These are phyloP conservation scores for Amaranthus palmeri DNA, from an alignment of 148 eudicot genomes.

Conservation along the genomic window DNA sequence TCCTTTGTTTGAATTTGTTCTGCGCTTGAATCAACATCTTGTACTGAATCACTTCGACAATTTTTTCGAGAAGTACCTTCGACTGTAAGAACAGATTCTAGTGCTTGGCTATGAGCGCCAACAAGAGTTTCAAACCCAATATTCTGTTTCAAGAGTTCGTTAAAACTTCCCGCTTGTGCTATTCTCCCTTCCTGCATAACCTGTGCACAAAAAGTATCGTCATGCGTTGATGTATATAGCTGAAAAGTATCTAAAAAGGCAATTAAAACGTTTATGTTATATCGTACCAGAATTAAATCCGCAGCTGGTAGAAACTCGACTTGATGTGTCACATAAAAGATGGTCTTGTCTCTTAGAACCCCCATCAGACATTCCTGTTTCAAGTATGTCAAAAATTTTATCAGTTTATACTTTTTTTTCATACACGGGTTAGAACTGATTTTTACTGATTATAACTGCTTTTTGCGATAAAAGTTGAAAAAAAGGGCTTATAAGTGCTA, in stretches of 20 bases:
- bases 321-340: conserved; percentile 89
- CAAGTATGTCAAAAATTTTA: no score
- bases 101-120: conserved; percentile 90
- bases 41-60: conserved; percentile 29
- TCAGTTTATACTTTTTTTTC: no score
- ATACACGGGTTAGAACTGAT: no score
- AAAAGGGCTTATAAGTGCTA: conserved; percentile 8
- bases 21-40: conserved; percentile 29
- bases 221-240: background rate
- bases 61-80: conserved; percentile 47
- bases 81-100: conserved; percentile 68
- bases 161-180: conserved; percentile 80
- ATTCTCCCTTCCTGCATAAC: conserved; percentile 94
- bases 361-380: conserved; percentile 89
- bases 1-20: conserved; percentile 46
- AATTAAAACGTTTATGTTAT: background rate
- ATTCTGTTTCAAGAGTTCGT: conserved; percentile 71
- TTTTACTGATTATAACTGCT: no score
- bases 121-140: conserved; percentile 86
- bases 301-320: conserved; percentile 99
- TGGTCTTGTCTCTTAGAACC: conserved; percentile 77
- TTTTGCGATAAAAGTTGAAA: background rate
- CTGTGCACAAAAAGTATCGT: conserved; percentile 29
- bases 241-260: background rate
- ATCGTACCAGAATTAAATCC: conserved; percentile 82